Conservation (phyloP, 352 stramenopile genomes). For the Elongisporangium prolatum region DNA sequence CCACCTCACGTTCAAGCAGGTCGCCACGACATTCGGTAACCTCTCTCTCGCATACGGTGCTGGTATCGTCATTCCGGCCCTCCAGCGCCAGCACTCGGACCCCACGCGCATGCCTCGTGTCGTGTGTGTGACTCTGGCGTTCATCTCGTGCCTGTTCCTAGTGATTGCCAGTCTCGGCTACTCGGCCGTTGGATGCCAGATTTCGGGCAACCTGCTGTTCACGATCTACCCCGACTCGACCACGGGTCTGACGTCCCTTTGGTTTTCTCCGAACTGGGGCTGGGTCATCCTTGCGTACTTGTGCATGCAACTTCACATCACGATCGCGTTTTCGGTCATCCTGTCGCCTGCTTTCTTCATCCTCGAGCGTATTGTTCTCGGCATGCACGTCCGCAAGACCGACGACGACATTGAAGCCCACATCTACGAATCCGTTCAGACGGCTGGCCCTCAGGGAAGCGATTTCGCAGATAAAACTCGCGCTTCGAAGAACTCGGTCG, state of each 20-base stretch:
- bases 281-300: slow-evolving; percentile 18
- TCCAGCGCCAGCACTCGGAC: slow-evolving; percentile 37
- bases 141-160: slow-evolving; percentile 41
- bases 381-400: slow-evolving; percentile 25
- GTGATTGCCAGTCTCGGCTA: slow-evolving; percentile 28
- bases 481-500: slow-evolving; percentile 35
- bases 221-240: slow-evolving; percentile 18
- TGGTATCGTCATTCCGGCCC: slow-evolving; percentile 25
- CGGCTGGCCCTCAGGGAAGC: slow-evolving; percentile 12
- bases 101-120: slow-evolving; percentile 43
- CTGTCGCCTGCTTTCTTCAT: slow-evolving; percentile 31
- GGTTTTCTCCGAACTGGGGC: slow-evolving; percentile 23
- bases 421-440: slow-evolving; percentile 8
- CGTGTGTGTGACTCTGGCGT: slow-evolving; percentile 28
- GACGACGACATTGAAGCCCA: slow-evolving; percentile 12
- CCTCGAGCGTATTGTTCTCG: slow-evolving; percentile 26
- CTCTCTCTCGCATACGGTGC: slow-evolving; percentile 24
- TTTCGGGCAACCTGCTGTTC: slow-evolving; percentile 50
- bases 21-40: slow-evolving; percentile 27
- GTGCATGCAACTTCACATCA: slow-evolving; percentile 19
- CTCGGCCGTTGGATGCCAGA: slow-evolving; percentile 31
- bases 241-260: slow-evolving; percentile 13
- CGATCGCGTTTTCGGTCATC: slow-evolving; percentile 20
- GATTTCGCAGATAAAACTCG: slow-evolving; percentile 17
- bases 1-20: slow-evolving; percentile 23